Base-by-base conservation (phyloP, 2,329 filamentous ascomycete genomes). In the Ophiostoma pallidulum region DNA sequence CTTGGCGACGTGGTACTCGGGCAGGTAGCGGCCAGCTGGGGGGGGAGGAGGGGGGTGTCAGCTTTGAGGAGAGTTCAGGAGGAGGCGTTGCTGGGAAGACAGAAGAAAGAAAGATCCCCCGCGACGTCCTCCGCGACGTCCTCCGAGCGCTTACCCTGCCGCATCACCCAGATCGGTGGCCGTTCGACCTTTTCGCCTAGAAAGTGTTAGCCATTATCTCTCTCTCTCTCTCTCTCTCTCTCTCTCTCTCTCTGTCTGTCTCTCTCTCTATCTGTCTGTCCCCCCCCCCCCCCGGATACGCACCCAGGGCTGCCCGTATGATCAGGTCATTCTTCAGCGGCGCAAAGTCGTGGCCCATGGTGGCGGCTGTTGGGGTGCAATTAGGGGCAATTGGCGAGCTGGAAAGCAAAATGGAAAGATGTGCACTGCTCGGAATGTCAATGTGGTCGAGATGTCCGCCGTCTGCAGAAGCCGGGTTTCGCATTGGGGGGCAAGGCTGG, bases 151-250 rank as follows among this genome's bases (percentile, higher is more conserved):
- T 28, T 73, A 91, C 89, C 89, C 80, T 98, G 92, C 68, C 92
- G 86, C 92, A 98, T 98, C 64, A 98, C 89, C 92, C 92, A 98
- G 73, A 94, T 87, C 49, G 92, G 92, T 52, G 92, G 86, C 55
- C 92, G 82, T 68, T 96, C 89, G 56, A 97, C 86, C 64, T 82
- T 82, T 69, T 96, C 77, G 64, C 91, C 90, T 94, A 60, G 16
- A 14, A 31, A 33, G 26, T 4, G 8, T 32, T 4, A 7, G 4
- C 32, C 45, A 47, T 48, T 52, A 49, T 51, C 55, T 32, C n/a
- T 9, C n/a, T n/a, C 20, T 29, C 41, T 20, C n/a, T n/a, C 24
- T 7, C 10, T 14, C 4, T 59, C 51, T 56, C 36, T 16, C 22
- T 19, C 6, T 18, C 8, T 36, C 31, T 18, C 8, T 4, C 10